Percentiles rank a stretch among this genome's conserved stretches.
Evolutionary conservation across 495 filamentous ascomycete genomes (phyloP).

Genomic region (Neurospora tetrasperma): DNA sequence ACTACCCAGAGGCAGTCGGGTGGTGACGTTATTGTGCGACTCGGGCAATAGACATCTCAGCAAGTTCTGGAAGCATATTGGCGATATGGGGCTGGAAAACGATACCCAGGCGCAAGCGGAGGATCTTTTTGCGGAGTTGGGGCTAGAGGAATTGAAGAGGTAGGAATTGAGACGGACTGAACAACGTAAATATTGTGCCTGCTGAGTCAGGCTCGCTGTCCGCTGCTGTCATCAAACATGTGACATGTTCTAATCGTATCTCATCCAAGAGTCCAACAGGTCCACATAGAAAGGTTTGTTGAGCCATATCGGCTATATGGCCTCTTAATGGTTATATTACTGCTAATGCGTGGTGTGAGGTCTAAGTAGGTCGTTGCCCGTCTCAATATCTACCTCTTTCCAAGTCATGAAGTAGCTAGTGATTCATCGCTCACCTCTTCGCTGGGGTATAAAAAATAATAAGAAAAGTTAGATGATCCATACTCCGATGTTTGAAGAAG

Average conservation of each 20-base stretch:
- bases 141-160: constrained; percentile 18
- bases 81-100: constrained; percentile 51
- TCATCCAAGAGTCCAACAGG: not conserved
- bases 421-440: not conserved
- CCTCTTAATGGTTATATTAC: not conserved
- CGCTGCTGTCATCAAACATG: not conserved
- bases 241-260: not conserved
- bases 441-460: not conserved
- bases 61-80: constrained; percentile 84
- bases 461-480: constrained; percentile 4
- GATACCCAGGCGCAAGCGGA: constrained; percentile 8
- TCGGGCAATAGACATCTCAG: constrained; percentile 83
- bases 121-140: constrained; percentile 28
- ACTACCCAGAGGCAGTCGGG: constrained; percentile 55
- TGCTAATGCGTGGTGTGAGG: not conserved
- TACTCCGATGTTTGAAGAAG: not conserved
- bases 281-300: not conserved
- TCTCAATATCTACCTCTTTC: not conserved
- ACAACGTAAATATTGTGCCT: not conserved
- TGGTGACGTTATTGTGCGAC: constrained; percentile 91
- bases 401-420: constrained; percentile 1
- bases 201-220: not conserved
- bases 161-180: not conserved
- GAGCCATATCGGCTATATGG: not conserved
- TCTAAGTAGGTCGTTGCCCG: not conserved